Evolutionary conservation across 345 rosid genomes (phyloP).

Genomic region (Arabidopsis suecica): DNA sequence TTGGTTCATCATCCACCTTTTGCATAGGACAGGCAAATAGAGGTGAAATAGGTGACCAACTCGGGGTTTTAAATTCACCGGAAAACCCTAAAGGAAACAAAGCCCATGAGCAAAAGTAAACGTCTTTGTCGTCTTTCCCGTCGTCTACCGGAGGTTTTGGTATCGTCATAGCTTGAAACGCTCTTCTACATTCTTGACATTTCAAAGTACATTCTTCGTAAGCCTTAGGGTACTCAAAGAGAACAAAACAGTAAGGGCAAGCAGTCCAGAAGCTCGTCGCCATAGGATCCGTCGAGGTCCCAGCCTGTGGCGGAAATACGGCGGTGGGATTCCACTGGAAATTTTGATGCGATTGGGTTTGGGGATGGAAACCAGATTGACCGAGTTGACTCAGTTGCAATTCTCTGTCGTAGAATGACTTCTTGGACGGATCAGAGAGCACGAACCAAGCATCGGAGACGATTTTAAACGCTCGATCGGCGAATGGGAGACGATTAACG

Average conservation of each 20-base stretch:
- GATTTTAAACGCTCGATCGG: constrained; percentile 75
- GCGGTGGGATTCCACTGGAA: constrained; percentile 29
- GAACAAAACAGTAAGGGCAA: constrained; percentile 80
- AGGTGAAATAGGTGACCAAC: constrained; percentile 81
- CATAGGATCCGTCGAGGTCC: constrained; percentile 37
- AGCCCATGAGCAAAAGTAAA: constrained; percentile 77
- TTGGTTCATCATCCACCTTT: constrained; percentile 29
- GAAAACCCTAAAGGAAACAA: constrained; percentile 73
- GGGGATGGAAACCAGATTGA: constrained; percentile 27
- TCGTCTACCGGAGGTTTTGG: constrained; percentile 67
- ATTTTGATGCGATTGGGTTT: constrained; percentile 32
- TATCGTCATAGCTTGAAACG: constrained; percentile 73
- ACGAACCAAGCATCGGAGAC: constrained; percentile 87
- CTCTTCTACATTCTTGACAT: constrained; percentile 83
- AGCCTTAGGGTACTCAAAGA: constrained; percentile 78
- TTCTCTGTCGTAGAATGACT: constrained; percentile 74
- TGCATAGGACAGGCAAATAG: constrained; percentile 58
- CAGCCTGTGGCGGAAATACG: constrained; percentile 15
- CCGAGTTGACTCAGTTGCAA: constrained; percentile 64
- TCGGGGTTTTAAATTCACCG: constrained; percentile 42
- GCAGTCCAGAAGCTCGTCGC: constrained; percentile 84
- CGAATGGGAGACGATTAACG: constrained; percentile 64
- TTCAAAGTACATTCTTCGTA: constrained; percentile 79
- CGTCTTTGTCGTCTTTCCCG: constrained; percentile 57
- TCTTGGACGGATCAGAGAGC: constrained; percentile 70